A percentile compares a stretch with the other conserved stretches of the same genome.
Evolutionary conservation across 2,329 filamentous ascomycete genomes (phyloP).

Genomic region (Pseudogymnoascus pannorum): DNA sequence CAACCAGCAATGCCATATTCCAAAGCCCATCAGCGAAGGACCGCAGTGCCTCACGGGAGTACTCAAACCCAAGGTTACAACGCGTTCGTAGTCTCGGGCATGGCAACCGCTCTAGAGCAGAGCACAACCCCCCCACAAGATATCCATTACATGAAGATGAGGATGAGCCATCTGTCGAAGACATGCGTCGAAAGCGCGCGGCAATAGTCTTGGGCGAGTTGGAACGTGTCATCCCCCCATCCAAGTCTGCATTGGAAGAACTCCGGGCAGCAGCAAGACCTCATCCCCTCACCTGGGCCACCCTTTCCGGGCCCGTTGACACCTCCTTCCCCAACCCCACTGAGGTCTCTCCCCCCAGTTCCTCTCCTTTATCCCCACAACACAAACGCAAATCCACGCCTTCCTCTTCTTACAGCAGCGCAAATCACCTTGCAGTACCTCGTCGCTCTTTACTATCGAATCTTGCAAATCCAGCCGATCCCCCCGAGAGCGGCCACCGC

Average conservation of each 20-base stretch:
- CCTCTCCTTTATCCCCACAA: neutral
- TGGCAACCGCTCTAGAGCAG: neutral
- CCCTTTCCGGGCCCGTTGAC: neutral
- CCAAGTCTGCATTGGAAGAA: neutral
- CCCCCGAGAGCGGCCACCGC: neutral
- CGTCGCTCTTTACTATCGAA: neutral
- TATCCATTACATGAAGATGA: neutral
- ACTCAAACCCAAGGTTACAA: neutral
- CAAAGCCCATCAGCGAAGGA: neutral
- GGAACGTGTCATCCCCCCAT: neutral
- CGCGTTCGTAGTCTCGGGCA: neutral
- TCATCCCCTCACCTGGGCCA: neutral
- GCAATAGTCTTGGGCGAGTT: neutral
- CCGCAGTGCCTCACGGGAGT: neutral
- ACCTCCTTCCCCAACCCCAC: neutral
- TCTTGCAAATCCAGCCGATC: neutral
- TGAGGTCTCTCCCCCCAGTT: neutral
- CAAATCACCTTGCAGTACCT: neutral
- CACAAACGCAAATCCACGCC: neutral
- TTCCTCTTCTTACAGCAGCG: neutral
- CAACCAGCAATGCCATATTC: neutral
- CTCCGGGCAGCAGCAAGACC: neutral
- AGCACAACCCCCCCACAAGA: neutral
- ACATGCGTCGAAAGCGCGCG: neutral
- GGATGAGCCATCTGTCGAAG: neutral